Percentiles rank a stretch among this genome's conserved stretches.
Conservation (phyloP, 139 green algal genomes). For the Volvox africanus region DNA sequence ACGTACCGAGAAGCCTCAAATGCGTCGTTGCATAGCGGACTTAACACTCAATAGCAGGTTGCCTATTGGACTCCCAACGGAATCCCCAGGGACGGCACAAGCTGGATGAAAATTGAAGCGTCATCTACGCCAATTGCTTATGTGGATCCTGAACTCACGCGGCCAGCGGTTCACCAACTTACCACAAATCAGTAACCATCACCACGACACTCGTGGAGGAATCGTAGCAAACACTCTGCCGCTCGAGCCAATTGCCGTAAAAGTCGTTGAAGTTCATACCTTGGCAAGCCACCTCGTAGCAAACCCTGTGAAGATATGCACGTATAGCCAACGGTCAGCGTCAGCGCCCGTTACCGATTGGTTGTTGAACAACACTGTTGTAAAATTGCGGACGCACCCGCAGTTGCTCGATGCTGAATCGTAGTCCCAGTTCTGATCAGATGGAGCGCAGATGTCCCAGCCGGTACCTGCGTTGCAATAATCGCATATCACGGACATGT, state of each 20-base stretch:
- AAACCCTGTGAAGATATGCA: neutral
- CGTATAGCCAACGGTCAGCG: neutral
- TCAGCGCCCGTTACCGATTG: neutral
- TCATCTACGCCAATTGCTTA: too few relatives aligned
- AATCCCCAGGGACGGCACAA: too few relatives aligned
- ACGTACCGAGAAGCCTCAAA: too few relatives aligned
- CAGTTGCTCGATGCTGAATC: neutral
- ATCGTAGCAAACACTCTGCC: slow-evolving; percentile 30
- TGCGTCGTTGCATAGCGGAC: too few relatives aligned
- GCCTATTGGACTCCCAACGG: too few relatives aligned
- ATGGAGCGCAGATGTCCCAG: slow-evolving; percentile 45
- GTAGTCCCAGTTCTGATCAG: slow-evolving; percentile 51
- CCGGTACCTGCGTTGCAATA: slow-evolving; percentile 32
- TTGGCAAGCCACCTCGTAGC: slow-evolving; percentile 46
- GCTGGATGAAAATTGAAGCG: too few relatives aligned
- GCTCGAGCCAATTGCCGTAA: slow-evolving; percentile 17
- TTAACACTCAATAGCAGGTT: too few relatives aligned
- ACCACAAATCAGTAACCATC: slow-evolving; percentile 32
- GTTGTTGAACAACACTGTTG: neutral
- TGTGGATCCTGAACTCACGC: too few relatives aligned
- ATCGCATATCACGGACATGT: too few relatives aligned
- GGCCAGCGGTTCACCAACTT: neutral
- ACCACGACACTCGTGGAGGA: neutral
- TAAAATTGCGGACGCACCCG: neutral
- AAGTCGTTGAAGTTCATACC: slow-evolving; percentile 33